Evolutionary conservation across 2,329 filamentous ascomycete species (phyloP).

Genomic region (Penicillium sp.): DNA sequence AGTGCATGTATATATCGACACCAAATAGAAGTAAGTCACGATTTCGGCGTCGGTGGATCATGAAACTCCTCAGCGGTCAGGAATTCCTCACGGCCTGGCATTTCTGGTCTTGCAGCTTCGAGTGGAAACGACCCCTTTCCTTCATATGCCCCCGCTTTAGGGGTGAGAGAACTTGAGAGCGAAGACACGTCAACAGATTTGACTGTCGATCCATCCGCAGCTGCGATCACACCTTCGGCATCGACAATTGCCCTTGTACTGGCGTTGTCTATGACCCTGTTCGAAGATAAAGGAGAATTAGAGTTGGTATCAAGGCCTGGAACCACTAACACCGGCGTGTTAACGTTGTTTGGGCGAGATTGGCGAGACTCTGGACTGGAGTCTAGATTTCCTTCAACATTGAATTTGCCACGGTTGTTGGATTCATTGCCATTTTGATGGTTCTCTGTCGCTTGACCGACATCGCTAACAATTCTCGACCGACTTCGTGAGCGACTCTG

Average conservation of each 20-base stretch:
- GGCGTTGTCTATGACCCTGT: slow-evolving; percentile 20
- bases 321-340: not conserved
- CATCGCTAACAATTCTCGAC: slow-evolving; percentile 20
- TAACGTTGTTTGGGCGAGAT: not conserved
- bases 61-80: slow-evolving; percentile 24
- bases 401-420: not conserved
- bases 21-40: not conserved
- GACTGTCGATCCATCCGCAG: not conserved
- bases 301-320: slow-evolving; percentile 6
- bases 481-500: slow-evolving; percentile 11
- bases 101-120: slow-evolving; percentile 20
- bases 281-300: not conserved
- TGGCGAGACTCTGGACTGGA: not conserved
- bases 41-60: not conserved
- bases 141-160: not conserved
- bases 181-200: not conserved
- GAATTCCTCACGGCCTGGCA: slow-evolving; percentile 28
- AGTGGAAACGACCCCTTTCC: not conserved
- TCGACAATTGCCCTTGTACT: slow-evolving; percentile 26
- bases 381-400: not conserved
- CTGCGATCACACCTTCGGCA: slow-evolving; percentile 25
- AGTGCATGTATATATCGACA: not conserved
- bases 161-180: not conserved
- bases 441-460: slow-evolving; percentile 20
- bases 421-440: not conserved